These are phyloP conservation scores for Sarcodon sp. DNA, from an alignment of 768 basidiomycete species.

Conservation along the genomic window DNA sequence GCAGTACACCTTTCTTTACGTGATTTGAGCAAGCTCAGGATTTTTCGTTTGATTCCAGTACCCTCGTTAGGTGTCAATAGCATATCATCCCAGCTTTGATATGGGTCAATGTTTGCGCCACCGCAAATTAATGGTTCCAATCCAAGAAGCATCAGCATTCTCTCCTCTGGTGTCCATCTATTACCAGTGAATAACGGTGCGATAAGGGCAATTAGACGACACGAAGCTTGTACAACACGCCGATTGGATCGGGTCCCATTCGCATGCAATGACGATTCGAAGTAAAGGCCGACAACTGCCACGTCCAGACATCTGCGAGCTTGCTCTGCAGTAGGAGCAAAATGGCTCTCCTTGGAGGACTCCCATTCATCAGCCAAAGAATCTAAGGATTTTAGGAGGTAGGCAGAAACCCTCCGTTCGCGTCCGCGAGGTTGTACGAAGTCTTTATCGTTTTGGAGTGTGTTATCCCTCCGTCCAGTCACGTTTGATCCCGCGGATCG, in stretches of 20 bases:
- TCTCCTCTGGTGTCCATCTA: slow-evolving; percentile 51
- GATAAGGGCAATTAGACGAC: slow-evolving; percentile 31
- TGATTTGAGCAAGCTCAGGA: slow-evolving; percentile 24
- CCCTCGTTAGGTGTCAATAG: slow-evolving; percentile 30
- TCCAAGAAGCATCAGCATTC: slow-evolving; percentile 47
- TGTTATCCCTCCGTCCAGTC: background rate
- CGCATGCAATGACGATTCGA: slow-evolving; percentile 49
- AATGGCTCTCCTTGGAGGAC: slow-evolving; percentile 13
- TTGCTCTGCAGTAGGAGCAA: slow-evolving; percentile 42
- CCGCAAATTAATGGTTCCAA: slow-evolving; percentile 51
- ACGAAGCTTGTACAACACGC: slow-evolving; percentile 50
- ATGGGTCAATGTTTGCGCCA: slow-evolving; percentile 14
- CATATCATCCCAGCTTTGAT: slow-evolving; percentile 25
- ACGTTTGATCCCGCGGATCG: slow-evolving; percentile 4
- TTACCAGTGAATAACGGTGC: slow-evolving; percentile 24
- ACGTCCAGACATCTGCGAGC: slow-evolving; percentile 60
- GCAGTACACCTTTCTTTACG: slow-evolving; percentile 4
- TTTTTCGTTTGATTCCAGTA: slow-evolving; percentile 53
- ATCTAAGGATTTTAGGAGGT: slow-evolving; percentile 53
- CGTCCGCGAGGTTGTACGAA: slow-evolving; percentile 36
- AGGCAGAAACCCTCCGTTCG: slow-evolving; percentile 49
- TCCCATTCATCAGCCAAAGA: slow-evolving; percentile 37
- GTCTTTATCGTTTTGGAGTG: slow-evolving; percentile 14
- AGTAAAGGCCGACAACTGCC: slow-evolving; percentile 50
- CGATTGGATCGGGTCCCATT: slow-evolving; percentile 54